Conservation (phyloP, 768 basidiomycete species). For the Boletellus ananas region DNA sequence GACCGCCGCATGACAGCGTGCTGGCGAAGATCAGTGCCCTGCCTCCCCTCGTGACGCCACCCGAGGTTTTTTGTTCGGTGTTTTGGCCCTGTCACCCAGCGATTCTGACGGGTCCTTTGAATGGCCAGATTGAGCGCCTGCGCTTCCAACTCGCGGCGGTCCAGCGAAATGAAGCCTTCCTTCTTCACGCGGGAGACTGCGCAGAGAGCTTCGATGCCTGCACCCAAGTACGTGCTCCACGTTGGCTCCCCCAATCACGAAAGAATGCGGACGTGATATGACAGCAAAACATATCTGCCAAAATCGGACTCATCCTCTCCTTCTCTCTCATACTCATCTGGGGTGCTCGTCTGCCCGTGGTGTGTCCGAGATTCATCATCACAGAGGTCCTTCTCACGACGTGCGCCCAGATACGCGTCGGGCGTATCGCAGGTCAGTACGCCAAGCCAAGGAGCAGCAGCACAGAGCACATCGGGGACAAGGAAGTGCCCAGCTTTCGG, state of each 20-base stretch:
- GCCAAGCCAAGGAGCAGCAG: conserved; percentile 89
- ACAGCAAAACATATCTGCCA: conserved; percentile 82
- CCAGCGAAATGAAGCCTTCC: conserved; percentile 83
- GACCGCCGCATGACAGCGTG: conserved; percentile 48
- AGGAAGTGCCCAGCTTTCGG: conserved; percentile 85
- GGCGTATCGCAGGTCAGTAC: conserved; percentile 94
- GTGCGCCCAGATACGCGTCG: conserved; percentile 61
- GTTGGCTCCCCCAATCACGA: conserved; percentile 10
- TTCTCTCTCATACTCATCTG: conserved; percentile 94
- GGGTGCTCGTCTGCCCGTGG: conserved; percentile 92
- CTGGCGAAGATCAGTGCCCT: conserved; percentile 71
- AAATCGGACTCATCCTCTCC: conserved; percentile 87
- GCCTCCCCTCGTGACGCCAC: conserved; percentile 89
- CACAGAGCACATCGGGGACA: conserved; percentile 73
- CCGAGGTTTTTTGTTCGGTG: conserved; percentile 63
- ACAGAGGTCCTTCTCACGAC: no score
- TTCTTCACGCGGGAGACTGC: conserved; percentile 97
- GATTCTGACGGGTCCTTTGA: conserved; percentile 20
- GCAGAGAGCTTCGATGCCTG: conserved; percentile 95
- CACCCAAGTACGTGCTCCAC: conserved; percentile 57
- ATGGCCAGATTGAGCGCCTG: conserved; percentile 70
- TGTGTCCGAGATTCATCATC: conserved; percentile 35
- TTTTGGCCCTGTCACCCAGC: conserved; percentile 14
- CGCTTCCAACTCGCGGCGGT: conserved; percentile 76
- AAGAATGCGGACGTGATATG: conserved; percentile 1